Base-by-base conservation (phyloP, 1,284 basidiomycete genomes). In the Fomitopsis betulina region DNA sequence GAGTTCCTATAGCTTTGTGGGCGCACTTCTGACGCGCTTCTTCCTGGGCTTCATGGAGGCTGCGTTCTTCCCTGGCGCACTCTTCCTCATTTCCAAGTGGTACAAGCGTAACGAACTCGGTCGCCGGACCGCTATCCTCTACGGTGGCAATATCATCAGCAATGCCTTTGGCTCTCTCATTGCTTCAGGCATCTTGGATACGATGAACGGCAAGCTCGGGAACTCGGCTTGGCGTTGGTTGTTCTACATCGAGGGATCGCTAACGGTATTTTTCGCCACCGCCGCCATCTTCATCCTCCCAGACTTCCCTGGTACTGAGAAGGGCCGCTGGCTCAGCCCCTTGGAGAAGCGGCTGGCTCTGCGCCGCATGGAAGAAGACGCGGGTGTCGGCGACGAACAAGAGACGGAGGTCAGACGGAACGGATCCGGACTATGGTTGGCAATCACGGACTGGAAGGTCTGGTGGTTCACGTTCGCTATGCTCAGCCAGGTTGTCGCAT, bases 111-210 rank as follows among this genome's bases (percentile, higher is more conserved):
- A 75, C 32, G 89, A 91, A 66, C 76, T 91, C 32, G 88, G 87
- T 43, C 71, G 87, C 50, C 79, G 93, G 58, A 92, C 86, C 32
- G 86, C 91, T 9, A 74, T 90, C 53, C 79, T 95, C 17, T 86
- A 83, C 59, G 86, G 83, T 63, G 90, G 90, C 7, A 84, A 78
- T 67, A 76, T 94, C 53, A 84, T 93, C 62, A 88, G 86, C 59
- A 94, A 93, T 73, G 92, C 91, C 1, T 93, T 94, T 68, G 91
- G 92, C 15, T 79, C 89, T 0, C 76, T 94, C n/a, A 82, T 94
- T 56, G 90, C 89, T 9, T 90, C 87, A 10, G 86, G 81, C 4
- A 89, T 90, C 57, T 75, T 91, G 59, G 74, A 78, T 57, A 76
- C 78, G 30, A 92, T 92, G 88, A 78, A 92, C 58, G 87, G 85